A percentile compares a stretch with the other conserved stretches of the same genome.
Evolutionary conservation across 1,284 basidiomycete genomes (phyloP).

Genomic region (Puccinia horiana): DNA sequence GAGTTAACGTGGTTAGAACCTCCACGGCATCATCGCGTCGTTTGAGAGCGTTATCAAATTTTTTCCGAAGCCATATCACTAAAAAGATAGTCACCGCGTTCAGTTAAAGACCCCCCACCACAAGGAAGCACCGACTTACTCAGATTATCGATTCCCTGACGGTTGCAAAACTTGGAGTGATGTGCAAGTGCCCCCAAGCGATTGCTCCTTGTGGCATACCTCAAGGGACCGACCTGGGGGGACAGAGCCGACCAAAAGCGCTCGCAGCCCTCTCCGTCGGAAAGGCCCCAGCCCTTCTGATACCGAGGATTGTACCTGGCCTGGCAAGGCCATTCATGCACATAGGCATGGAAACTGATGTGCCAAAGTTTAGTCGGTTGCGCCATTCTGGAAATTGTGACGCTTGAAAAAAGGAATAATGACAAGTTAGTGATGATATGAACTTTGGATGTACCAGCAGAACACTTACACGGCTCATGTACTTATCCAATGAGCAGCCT

Average conservation of each 20-base stretch:
- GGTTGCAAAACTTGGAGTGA: no score
- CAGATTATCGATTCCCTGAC: no score
- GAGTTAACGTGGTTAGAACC: neutral
- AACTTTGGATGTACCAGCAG: no score
- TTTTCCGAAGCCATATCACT: neutral
- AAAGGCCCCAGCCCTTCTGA: neutral
- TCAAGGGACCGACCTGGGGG: neutral
- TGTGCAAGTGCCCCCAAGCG: neutral
- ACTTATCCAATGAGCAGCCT: no score
- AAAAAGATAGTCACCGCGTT: neutral
- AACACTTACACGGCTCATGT: no score
- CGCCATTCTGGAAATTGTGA: neutral
- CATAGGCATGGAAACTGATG: slow-evolving; percentile 46
- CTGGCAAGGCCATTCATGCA: slow-evolving; percentile 41
- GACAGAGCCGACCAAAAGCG: slow-evolving; percentile 32
- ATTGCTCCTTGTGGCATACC: neutral
- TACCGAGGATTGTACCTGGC: slow-evolving; percentile 21
- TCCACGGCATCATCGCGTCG: neutral
- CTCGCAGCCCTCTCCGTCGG: no score
- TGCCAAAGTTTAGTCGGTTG: neutral
- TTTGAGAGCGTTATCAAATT: neutral
- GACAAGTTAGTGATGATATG: neutral
- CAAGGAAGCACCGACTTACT: no score
- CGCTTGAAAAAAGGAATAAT: neutral
- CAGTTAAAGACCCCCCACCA: neutral